Evolutionary conservation across 2,329 filamentous ascomycete species (phyloP), one percentile per base, ranked within the genome.

Genomic region (Fusarium sambucinum): DNA sequence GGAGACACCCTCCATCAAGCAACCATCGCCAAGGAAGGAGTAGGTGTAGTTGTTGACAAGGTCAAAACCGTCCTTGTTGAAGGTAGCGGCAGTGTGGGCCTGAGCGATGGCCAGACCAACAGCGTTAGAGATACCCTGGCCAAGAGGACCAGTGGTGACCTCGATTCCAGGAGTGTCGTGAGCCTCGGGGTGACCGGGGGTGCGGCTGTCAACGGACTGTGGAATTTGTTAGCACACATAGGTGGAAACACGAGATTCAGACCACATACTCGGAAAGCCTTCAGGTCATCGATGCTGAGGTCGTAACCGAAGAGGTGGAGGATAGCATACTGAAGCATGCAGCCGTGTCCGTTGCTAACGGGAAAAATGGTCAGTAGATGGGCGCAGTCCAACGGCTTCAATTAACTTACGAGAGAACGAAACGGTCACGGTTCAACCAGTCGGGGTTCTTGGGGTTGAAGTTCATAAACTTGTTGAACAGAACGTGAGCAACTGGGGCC

Each of bases 371-470:
- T 74, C 60, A 73, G 57, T 62, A 59, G 54, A 37, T 57, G 30
- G 29, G 17, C 30, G 37, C n/a, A 56, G 41, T 30, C 23, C 27
- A 10, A 41, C 33, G 44, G 23, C 27, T 41, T 53, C 25, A 30
- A 38, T 35, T 37, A 47, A 91, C 94, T 88, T 89, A 97, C 94
- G 96, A 99, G 80, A 99, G 94, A 68, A 99, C 94, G 79, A 99
- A 99, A 82, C 96, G 92, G 84, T 99, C 96, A 79, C 96, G 91
- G 89, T 98, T 98, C 77, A 96, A 78, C 94, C 94, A 99, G 72
- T 93, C 87, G 76, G 96, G 93, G 89, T 97, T 97, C 91, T 97
- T 96, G 77, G 96, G 96, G 91, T 98, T 99, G 89, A 97, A 99
- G 81, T 85, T 96, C 93, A 99, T 93, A 88, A 97, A 96, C 83